Evolutionary conservation across 2,329 filamentous ascomycete species (phyloP).

Genomic region (Trichoderma guizhouense): DNA sequence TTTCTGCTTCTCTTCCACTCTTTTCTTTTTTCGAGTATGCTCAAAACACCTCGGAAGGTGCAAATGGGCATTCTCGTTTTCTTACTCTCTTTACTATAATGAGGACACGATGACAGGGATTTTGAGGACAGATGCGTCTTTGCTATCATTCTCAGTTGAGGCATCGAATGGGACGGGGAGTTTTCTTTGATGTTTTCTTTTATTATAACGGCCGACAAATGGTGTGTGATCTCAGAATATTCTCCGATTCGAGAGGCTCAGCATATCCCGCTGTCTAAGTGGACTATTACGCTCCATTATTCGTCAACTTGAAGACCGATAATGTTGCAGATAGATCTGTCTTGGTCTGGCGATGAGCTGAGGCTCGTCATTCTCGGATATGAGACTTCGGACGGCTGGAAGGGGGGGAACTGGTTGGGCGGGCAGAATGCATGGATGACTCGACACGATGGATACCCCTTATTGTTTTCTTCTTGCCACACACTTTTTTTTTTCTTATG

Average conservation of each 20-base stretch:
- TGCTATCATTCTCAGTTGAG: conserved; percentile 13
- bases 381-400: conserved; percentile 17
- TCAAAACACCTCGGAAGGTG: background rate
- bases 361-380: conserved; percentile 23
- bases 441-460: conserved; percentile 45
- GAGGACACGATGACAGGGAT: conserved; percentile 33
- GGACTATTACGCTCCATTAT: background rate
- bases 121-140: conserved; percentile 9
- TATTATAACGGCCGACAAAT: conserved; percentile 16
- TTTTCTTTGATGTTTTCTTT: conserved; percentile 14
- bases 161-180: conserved; percentile 16
- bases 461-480: conserved; percentile 30
- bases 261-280: background rate
- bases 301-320: background rate
- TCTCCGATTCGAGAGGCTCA: background rate
- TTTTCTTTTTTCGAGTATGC: background rate
- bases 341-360: conserved; percentile 39
- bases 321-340: conserved; percentile 6
- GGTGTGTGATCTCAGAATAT: conserved; percentile 9
- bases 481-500: conserved; percentile 23
- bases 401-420: conserved; percentile 32
- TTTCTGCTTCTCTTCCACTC: conserved; percentile 25
- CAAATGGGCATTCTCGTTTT: conserved; percentile 22
- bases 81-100: conserved; percentile 26
- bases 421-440: conserved; percentile 45